Evolutionary conservation across 331 rosid species (phyloP), one percentile per base, ranked within the genome.

Genomic region (Rhamnella rubrinervis): DNA sequence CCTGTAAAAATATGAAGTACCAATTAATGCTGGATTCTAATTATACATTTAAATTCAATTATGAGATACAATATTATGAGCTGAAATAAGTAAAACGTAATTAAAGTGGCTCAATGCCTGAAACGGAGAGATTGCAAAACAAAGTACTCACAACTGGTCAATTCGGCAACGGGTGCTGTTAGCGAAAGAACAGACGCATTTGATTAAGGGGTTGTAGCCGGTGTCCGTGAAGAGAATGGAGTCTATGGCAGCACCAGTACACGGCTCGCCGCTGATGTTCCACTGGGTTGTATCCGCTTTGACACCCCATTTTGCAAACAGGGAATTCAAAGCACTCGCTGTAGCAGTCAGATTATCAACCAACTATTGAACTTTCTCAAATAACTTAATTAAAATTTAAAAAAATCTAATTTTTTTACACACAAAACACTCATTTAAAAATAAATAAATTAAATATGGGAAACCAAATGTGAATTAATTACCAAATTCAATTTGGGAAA

Each of bases 261-360:
- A 92, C 0, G 80, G 47, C 5, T 89, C 90, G 1, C 92, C 87
- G 12, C 83, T 92, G 66, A 65, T 75, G 71, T 89, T 92, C 98
- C 98, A 92, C 18, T 44, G 49, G 15, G 8, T 55, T 62, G 70
- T 5, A 20, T 49, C 3, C 2, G 91, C 89, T 1, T 21, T 6
- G 44, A 8, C 63, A 4, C 14, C 16, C 98, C 96, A 89, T 80
- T 76, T 68, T 58, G 37, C 76, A 68, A 92, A 92, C 38, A 92
- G 81, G 51, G 95, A 77, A 51, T 92, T 89, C 84, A 89, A 38
- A 71, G 58, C 73, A 39, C 75, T 80, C 70, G 74, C 93, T 92
- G 63, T 84, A 52, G 20, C 13, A 44, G 11, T 44, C 49, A 44
- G 14, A 44, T 40, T 7, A 40, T 44, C 11, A 44, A 44, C 49